Evolutionary conservation across 2,329 filamentous ascomycete genomes (phyloP), one percentile per base, ranked within the genome.

Genomic region (Pezicula radicicola): DNA sequence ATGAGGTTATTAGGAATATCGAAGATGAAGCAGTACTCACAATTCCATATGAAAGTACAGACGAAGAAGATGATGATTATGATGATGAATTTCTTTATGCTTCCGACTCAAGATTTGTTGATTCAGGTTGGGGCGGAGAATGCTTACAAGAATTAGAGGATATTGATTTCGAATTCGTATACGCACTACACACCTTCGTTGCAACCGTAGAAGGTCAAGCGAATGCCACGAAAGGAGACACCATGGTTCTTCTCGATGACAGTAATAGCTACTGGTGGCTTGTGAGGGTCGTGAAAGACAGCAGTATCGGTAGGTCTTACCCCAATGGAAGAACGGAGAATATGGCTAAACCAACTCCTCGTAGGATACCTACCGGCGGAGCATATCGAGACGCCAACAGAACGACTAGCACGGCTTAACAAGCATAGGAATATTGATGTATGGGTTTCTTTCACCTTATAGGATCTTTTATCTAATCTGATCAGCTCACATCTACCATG

Each of bases 181-280:
- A 99, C 74, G 94, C 94, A 27, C 78, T 99, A 53, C 94, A 97
- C 70, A 99, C 93, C 2, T 99, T 99, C 66, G 89, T 97, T 59
- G 94, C 94, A 27, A 97, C 94, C 1, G 94, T 99, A 46, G 94
- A 99, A 72, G 94, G 94, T 27, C 94, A 99, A 72, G 94, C 94
- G 56, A 99, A 97, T 75, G 94, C 94, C 53, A 95, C 91, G 33
- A 99, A 99, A 73, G 94, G 94, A 48, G 94, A 99, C 67, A 97
- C 93, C 13, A 99, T 99, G 94, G 93, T 97, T 49, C 78, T 99
- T 58, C 81, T 99, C 19, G 94, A 99, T 66, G 94, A 99, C 65
- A 97, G 91, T 74, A 99, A 99, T 74, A 97, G 92, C 73, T 99
- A 99, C 71, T 99, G 94, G 94, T 99, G 94, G 94, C 82, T 99